Evolutionary conservation across 768 basidiomycete genomes (phyloP).

Genomic region (Auricularia cornea): DNA sequence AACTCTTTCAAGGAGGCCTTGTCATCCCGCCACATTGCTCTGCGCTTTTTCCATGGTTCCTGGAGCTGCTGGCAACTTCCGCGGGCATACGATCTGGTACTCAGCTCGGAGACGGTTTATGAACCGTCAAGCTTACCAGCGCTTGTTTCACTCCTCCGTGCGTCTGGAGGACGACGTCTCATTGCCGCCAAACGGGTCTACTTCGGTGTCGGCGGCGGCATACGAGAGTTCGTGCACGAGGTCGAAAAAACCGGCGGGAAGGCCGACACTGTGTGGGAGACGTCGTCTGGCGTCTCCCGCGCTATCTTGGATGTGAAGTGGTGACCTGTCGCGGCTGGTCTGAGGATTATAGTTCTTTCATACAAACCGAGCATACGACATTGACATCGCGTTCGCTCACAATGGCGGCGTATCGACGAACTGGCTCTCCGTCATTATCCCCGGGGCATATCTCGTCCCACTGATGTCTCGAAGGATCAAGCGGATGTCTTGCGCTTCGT

Average conservation of each 20-base stretch:
- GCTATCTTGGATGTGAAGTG: neutral
- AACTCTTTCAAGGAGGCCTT: slow-evolving; percentile 58
- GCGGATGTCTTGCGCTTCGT: slow-evolving; percentile 32
- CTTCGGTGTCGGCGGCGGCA: slow-evolving; percentile 90
- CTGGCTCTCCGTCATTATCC: too few species aligned
- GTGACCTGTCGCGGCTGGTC: too few species aligned
- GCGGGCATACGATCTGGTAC: slow-evolving; percentile 52
- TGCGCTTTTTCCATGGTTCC: slow-evolving; percentile 75
- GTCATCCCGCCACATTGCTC: slow-evolving; percentile 37
- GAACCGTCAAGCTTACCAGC: neutral
- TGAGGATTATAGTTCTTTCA: too few species aligned
- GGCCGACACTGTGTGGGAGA: slow-evolving; percentile 58
- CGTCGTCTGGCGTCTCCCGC: neutral
- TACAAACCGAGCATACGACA: too few species aligned
- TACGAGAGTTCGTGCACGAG: slow-evolving; percentile 59
- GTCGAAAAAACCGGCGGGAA: slow-evolving; percentile 33
- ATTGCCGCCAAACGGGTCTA: slow-evolving; percentile 90
- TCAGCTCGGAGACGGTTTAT: slow-evolving; percentile 85
- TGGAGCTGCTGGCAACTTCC: slow-evolving; percentile 54
- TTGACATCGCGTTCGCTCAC: too few species aligned
- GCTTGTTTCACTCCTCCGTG: slow-evolving; percentile 18
- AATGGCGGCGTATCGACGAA: too few species aligned
- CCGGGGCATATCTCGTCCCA: neutral
- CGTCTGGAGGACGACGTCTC: slow-evolving; percentile 36
- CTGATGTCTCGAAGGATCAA: slow-evolving; percentile 7